phyloP scores from a whole-genome alignment of 495 filamentous ascomycete species.

The Aspergillus funiculosus region DNA sequence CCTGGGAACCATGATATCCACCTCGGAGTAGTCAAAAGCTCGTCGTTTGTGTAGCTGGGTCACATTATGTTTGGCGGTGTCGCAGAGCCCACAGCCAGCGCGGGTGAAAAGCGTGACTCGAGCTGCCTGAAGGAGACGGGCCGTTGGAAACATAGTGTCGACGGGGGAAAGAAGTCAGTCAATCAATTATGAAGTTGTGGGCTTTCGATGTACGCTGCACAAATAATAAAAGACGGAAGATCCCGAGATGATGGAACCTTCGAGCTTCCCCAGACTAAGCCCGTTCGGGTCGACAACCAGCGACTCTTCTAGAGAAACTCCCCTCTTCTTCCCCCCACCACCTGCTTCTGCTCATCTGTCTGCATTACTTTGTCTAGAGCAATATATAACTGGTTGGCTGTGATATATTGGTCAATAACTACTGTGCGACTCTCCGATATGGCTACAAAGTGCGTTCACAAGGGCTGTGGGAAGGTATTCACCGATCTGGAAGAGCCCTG shows the following conservation, averaged over 20 bases:
- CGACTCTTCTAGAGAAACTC: background rate
- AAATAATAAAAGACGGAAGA: background rate
- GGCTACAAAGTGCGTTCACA: slow-evolving; percentile 91
- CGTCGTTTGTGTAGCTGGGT: slow-evolving; percentile 60
- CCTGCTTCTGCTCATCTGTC: slow-evolving; percentile 2
- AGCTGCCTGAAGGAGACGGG: slow-evolving; percentile 48
- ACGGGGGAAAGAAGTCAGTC: no score
- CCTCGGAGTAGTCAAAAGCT: slow-evolving; percentile 70
- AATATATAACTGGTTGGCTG: no score
- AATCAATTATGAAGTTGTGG: no score
- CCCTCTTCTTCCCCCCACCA: background rate
- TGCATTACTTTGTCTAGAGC: no score
- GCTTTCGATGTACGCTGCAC: no score
- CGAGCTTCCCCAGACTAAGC: slow-evolving; percentile 43
- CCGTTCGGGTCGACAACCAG: slow-evolving; percentile 19
- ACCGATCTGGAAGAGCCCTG: slow-evolving; percentile 80
- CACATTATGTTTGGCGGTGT: slow-evolving; percentile 67
- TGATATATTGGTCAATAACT: no score
- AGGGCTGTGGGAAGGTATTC: slow-evolving; percentile 87
- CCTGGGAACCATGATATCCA: slow-evolving; percentile 66
- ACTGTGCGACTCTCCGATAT: no score
- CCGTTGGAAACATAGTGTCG: slow-evolving; percentile 35
- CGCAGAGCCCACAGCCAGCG: slow-evolving; percentile 71
- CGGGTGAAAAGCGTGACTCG: slow-evolving; percentile 82
- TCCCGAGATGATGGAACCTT: slow-evolving; percentile 37